Percentiles rank a stretch among this genome's conserved stretches.
Evolutionary conservation across 495 filamentous ascomycete species (phyloP).

Genomic region (Friedmanniomyces endolithicus): DNA sequence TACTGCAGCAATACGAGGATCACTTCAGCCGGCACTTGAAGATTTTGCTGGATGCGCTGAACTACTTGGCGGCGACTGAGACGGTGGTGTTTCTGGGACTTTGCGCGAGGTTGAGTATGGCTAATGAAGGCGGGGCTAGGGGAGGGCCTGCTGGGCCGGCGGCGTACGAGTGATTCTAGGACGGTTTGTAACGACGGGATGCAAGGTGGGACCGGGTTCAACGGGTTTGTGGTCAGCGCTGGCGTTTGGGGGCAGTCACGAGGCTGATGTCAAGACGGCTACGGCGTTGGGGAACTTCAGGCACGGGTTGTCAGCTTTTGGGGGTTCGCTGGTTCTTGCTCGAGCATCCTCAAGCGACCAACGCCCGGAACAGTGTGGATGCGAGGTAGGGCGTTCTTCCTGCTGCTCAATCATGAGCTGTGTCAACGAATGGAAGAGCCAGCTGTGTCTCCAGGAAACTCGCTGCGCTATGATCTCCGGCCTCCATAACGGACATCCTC

Average conservation of each 20-base stretch:
- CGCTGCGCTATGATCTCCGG: too few species aligned
- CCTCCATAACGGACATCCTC: too few species aligned
- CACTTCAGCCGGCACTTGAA: constrained; percentile 85
- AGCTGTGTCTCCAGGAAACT: too few species aligned
- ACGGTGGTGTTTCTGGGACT: constrained; percentile 86
- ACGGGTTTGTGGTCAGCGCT: too few species aligned
- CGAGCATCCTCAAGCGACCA: too few species aligned
- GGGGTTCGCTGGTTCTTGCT: too few species aligned
- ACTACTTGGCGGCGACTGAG: constrained; percentile 94
- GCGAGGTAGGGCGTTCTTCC: constrained; percentile 11
- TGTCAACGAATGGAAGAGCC: too few species aligned
- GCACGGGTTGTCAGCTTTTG: too few species aligned
- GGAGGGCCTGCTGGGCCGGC: constrained; percentile 18
- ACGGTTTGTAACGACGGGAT: background rate
- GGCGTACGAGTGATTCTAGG: constrained; percentile 7
- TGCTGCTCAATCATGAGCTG: background rate
- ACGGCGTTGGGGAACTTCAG: too few species aligned
- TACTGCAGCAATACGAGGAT: constrained; percentile 74
- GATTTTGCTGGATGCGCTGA: constrained; percentile 82
- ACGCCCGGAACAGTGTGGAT: constrained; percentile 8
- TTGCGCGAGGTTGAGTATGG: constrained; percentile 63
- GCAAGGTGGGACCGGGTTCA: too few species aligned
- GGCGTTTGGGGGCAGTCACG: too few species aligned
- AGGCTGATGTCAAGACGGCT: too few species aligned
- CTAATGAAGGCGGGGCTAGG: constrained; percentile 46